Evolutionary conservation across 495 filamentous ascomycete genomes (phyloP).

Genomic region (Zalerion maritima): DNA sequence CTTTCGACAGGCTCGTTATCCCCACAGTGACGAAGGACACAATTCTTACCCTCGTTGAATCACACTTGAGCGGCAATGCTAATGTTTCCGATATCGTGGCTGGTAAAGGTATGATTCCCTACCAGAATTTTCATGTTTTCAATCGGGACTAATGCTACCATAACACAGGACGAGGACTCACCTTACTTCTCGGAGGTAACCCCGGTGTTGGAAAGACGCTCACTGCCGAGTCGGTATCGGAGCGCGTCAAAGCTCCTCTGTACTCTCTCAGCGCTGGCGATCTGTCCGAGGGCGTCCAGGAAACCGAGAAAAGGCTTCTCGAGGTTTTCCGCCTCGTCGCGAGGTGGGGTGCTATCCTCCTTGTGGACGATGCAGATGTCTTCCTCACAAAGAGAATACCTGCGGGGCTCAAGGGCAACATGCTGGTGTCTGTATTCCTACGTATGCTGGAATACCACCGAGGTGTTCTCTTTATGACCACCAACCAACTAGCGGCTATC

Average conservation of each 20-base stretch:
- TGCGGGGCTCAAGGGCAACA: constrained; percentile 18
- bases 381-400: too few relatives aligned
- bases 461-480: constrained; percentile 62
- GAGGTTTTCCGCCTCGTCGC: too few relatives aligned
- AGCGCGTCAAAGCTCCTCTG: constrained; percentile 14
- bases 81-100: too few relatives aligned
- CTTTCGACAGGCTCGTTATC: too few relatives aligned
- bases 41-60: too few relatives aligned
- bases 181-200: constrained; percentile 37
- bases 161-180: constrained; percentile 38
- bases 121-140: too few relatives aligned
- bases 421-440: constrained; percentile 19
- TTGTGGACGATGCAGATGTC: too few relatives aligned
- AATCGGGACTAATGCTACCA: constrained; percentile 28
- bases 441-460: constrained; percentile 50
- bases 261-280: constrained; percentile 12
- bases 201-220: constrained; percentile 45
- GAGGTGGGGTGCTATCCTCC: constrained; percentile 26
- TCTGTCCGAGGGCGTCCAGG: too few relatives aligned
- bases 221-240: constrained; percentile 37
- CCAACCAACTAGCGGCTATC: constrained; percentile 64
- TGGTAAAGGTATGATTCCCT: too few relatives aligned
- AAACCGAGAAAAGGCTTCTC: too few relatives aligned
- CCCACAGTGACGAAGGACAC: too few relatives aligned
- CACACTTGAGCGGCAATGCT: too few relatives aligned